Evolutionary conservation across 2,329 filamentous ascomycete species (phyloP), one percentile per base, ranked within the genome.

Genomic region (Diaporthe sp.): DNA sequence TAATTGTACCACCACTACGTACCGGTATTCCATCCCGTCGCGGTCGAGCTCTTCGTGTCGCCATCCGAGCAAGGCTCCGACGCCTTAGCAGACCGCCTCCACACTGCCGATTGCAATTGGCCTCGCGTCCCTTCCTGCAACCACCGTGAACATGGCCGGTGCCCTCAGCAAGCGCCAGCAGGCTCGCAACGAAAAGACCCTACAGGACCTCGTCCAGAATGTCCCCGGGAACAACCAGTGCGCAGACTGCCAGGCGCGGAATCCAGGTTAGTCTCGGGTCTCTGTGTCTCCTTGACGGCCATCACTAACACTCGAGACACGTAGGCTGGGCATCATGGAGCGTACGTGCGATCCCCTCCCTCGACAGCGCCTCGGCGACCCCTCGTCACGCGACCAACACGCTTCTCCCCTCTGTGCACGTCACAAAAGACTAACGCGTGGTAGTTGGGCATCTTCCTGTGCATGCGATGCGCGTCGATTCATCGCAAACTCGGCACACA

Each of bases 401-500:
- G 22, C 53, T 37, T 25, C 51, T 58, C 42, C 55, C 51, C 55
- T 31, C 42, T 17, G 49, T 31, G 28, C 31, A 25, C 37, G 25
- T 55, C 46, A 7, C 69, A 37, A 17, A 55, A 53, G 13, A 46
- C 75, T 77, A 67, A 77, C 44, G 19, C n/a, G 3, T 39, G 49
- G 25, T 72, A 98, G 94, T 88, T 99, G 85, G 97, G 97, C 76
- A 92, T 98, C 78, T 99, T 99, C 83, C 89, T 99, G 69, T 99
- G 97, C 86, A 97, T 99, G 94, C 95, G 97, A 83, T 99, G 97
- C 88, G 97, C 96, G 72, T 91, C 95, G 73, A 91, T 98, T 81
- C 97, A 99, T 87, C 94, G 97, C 82, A 98, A 98, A 86, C 89
- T 99, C 81, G 97, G 97, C 77, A 98, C 97, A 55, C 97, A 99